Percentiles rank a stretch among this genome's conserved stretches.
Conservation (phyloP, 768 basidiomycete species). For the Scleroderma bovista region DNA sequence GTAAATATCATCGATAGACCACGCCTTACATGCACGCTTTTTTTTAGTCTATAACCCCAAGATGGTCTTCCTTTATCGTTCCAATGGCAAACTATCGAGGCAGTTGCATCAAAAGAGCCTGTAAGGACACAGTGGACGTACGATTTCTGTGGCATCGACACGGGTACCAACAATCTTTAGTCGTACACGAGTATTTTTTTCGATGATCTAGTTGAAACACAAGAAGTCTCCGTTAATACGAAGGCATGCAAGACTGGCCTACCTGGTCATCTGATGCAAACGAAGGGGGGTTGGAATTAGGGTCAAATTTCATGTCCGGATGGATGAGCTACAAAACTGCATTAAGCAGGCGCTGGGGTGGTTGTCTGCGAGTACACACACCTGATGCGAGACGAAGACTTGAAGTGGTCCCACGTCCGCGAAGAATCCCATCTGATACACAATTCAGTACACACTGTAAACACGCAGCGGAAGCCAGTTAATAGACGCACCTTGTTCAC, state of each 20-base stretch:
- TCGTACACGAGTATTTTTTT: conserved; percentile 87
- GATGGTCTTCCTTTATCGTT: conserved; percentile 96
- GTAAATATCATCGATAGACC: not conserved
- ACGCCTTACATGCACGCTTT: not conserved
- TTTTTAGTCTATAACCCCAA: conserved; percentile 79
- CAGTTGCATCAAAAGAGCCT: conserved; percentile 2
- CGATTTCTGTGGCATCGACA: conserved; percentile 97
- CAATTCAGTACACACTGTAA: not conserved
- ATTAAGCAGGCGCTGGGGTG: not conserved
- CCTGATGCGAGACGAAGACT: conserved; percentile 95
- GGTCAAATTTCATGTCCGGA: conserved; percentile 91
- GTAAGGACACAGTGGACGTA: conserved; percentile 35
- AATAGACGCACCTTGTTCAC: conserved; percentile 80
- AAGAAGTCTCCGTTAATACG: not conserved
- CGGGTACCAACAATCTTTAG: conserved; percentile 98
- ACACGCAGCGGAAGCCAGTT: not conserved
- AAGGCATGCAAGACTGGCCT: conserved; percentile 1
- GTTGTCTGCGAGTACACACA: conserved; percentile 31
- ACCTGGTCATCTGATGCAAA: conserved; percentile 91
- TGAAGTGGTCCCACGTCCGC: conserved; percentile 92
- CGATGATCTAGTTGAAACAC: conserved; percentile 59
- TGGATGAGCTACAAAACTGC: conserved; percentile 70
- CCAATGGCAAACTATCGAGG: conserved; percentile 86
- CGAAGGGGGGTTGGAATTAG: conserved; percentile 94
- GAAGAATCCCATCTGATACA: conserved; percentile 91